Base-by-base conservation (phyloP, 1,284 basidiomycete species). In the Cutaneotrichosporon cavernicola region DNA sequence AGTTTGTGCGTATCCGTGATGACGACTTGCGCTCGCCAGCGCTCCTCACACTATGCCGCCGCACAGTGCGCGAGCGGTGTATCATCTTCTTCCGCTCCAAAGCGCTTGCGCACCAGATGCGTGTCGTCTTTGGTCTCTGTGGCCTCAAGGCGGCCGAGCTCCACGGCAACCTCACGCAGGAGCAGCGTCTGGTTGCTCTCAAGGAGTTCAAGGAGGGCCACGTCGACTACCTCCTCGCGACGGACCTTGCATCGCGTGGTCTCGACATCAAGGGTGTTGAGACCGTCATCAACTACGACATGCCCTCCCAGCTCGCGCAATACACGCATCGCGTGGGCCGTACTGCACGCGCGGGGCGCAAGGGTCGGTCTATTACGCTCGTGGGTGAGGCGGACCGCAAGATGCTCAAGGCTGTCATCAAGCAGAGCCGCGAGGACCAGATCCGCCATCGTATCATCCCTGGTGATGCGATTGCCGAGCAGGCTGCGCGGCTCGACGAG, bases 181-280 rank as follows among this genome's bases (percentile, higher is more conserved):
- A 98, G 80, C 91, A 94, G 85, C 89, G 96, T 76, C 83, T 99
- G 50, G 86, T 85, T 79, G 88, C 94, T 3, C 84, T 99, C 34
- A 89, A 90, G 73, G 84, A 86, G 63, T 99, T 98, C 83, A 89
- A 92, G 64, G 90, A 92, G 66, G 89, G 91, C 32, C 80, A 85
- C 50, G 90, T 90, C 40, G 91, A 94, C 77, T 98, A 89, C 80
- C 84, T 99, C 9, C 89, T 98, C 83, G 95, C 95, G 1, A 99
- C 96, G 1, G 96, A 98, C 80, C 84, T 99, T 22, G 96, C 96
- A 30, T 91, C 92, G 66, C 89, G 95, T 71, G 95, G 95, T 81
- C 84, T 98, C 36, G 95, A 98, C 82, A 97, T 98, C 82, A 96
- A 95, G 74, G 95, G 94, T 21, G 90, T 97, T n/a, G 91, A 97